Percentiles rank a stretch among this genome's conserved stretches.
Evolutionary conservation across 2,329 filamentous ascomycete species (phyloP).

Genomic region (Plectosphaerella plurivora): DNA sequence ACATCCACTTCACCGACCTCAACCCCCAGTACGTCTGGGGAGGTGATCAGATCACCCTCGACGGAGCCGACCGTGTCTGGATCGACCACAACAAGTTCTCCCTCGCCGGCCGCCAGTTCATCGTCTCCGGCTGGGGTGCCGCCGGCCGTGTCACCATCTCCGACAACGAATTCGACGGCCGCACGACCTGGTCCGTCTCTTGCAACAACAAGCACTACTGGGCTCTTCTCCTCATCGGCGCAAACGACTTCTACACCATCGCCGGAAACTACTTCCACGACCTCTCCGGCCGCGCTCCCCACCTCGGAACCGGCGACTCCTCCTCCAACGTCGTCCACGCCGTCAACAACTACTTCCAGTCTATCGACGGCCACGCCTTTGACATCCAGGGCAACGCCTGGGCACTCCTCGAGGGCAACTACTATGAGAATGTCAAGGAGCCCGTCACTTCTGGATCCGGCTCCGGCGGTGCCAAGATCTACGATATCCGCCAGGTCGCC

Average conservation of each 20-base stretch:
- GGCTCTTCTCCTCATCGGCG: slow-evolving; percentile 22
- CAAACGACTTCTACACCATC: slow-evolving; percentile 16
- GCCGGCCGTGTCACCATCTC: slow-evolving; percentile 27
- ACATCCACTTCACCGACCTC: slow-evolving; percentile 39
- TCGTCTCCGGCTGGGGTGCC: slow-evolving; percentile 28
- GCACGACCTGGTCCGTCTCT: slow-evolving; percentile 20
- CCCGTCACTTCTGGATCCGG: slow-evolving; percentile 25
- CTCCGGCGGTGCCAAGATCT: slow-evolving; percentile 16
- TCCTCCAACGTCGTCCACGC: slow-evolving; percentile 15
- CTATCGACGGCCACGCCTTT: slow-evolving; percentile 36
- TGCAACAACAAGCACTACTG: slow-evolving; percentile 27
- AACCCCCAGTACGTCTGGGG: slow-evolving; percentile 27
- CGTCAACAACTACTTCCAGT: slow-evolving; percentile 23
- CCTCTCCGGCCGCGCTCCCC: slow-evolving; percentile 19
- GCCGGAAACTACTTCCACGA: slow-evolving; percentile 23
- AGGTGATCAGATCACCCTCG: slow-evolving; percentile 32
- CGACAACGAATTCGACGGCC: slow-evolving; percentile 33
- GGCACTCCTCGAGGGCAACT: slow-evolving; percentile 21
- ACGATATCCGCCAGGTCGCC: slow-evolving; percentile 17
- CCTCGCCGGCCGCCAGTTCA: slow-evolving; percentile 33
- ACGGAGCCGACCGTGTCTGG: slow-evolving; percentile 20
- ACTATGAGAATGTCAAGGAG: slow-evolving; percentile 33
- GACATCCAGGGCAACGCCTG: slow-evolving; percentile 40
- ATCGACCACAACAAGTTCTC: slow-evolving; percentile 33
- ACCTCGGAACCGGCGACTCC: slow-evolving; percentile 13